These are phyloP conservation scores for Clonostachys sp. DNA, from an alignment of 2,329 filamentous ascomycete species.

Conservation along the genomic window DNA sequence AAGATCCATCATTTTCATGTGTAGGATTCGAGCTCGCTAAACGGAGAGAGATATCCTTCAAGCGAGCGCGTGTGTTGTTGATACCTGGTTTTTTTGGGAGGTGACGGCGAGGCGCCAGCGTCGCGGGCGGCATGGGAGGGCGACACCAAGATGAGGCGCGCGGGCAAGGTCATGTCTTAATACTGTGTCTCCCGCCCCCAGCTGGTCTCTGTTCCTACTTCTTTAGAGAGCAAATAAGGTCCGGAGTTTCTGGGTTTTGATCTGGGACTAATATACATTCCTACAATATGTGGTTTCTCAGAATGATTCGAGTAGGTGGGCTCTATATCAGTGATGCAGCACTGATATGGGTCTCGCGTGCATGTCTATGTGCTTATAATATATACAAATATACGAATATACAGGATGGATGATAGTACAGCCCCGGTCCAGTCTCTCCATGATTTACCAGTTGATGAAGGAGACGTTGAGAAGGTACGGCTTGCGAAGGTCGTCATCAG, in stretches of 20 bases:
- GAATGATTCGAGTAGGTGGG: no score
- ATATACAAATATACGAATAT: not conserved
- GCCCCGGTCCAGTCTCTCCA: no score
- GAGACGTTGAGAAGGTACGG: constrained; percentile 9
- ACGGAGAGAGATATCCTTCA: no score
- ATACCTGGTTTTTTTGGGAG: no score
- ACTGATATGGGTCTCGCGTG: constrained; percentile 11
- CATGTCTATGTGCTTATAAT: not conserved
- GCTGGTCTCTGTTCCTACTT: constrained; percentile 4
- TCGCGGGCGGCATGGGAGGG: no score
- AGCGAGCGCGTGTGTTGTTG: no score
- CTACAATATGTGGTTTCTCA: not conserved
- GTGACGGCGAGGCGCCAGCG: no score
- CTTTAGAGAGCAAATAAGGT: constrained; percentile 32
- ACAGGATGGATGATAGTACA: not conserved
- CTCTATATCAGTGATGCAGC: no score
- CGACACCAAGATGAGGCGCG: no score
- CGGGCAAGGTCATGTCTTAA: not conserved
- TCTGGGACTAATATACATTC: constrained; percentile 37
- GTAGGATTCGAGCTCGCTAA: not conserved
- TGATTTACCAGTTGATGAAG: constrained; percentile 21
- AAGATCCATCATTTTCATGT: not conserved
- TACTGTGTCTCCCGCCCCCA: not conserved
- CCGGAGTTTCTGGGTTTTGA: constrained; percentile 39
- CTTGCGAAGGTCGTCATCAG: not conserved